Evolutionary conservation across 805 yeast species (phyloP), one percentile per base, ranked within the genome.

Genomic region (Pichia exigua): DNA sequence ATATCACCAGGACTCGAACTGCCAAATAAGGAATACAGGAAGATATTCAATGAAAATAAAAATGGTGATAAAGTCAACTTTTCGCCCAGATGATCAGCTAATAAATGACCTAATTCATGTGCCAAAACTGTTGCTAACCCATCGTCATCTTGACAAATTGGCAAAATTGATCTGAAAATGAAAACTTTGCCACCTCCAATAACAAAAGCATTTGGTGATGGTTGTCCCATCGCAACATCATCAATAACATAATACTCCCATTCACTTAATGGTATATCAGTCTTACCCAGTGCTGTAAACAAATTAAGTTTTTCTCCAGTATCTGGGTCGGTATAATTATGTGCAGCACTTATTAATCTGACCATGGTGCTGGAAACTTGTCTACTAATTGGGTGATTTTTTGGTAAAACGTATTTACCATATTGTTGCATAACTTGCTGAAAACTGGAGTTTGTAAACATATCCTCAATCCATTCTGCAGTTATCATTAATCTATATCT

Each of bases 131-230:
- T 90, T n/a, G 98, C 98, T 44, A 94, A 69, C 2, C 97, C 97
- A 64, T 89, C 95, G 48, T 89, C 95, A 62, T 87, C 82, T 26
- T 72, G 70, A 65, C 96, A 84, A 30, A 94, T 79, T 1, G 87
- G 85, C 45, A 94, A 64, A 42, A 94, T 87, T 11, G 87, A 79
- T 45, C 84, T 75, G 62, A 87, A 88, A 20, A 94, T 90, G 68
- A 94, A 94, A 43, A 94, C 96, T 66, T 91, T 91, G 8, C 99
- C 99, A 54, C 94, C 92, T 21, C 98, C 98, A 38, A 94, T 73
- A 20, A 94, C 96, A 69, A 94, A 92, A 1, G 99, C 99, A 69
- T 94, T 94, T 3, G 99, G 98, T 2, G 98, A 96, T 17, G 95
- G 91, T 18, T 48, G 35, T 3, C 61, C 60, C 52, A 55, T 54